A percentile compares a stretch with the other conserved stretches of the same genome.
phyloP scores from a whole-genome alignment of 2,329 filamentous ascomycete species.

The Sporothrix brunneoviolacea region DNA sequence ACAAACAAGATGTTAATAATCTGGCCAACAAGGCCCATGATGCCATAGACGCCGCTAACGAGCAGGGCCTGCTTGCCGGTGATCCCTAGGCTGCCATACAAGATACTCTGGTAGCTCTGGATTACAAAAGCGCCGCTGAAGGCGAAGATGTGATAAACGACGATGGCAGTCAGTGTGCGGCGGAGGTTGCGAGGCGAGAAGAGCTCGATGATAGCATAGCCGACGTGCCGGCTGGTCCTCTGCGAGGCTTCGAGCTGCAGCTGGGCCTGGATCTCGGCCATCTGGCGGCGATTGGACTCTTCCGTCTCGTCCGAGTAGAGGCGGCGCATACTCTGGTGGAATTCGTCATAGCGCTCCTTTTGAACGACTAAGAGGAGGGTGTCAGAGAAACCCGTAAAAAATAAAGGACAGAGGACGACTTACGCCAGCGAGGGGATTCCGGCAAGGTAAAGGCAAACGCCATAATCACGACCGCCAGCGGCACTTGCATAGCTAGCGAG shows the following conservation, averaged over 20 bases:
- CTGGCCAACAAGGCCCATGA: conserved; percentile 27
- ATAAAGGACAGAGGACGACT: too few species aligned
- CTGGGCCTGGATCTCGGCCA: conserved; percentile 22
- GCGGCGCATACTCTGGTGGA: conserved; percentile 20
- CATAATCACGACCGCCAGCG: conserved; percentile 19
- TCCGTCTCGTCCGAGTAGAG: conserved; percentile 21
- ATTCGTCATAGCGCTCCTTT: conserved; percentile 22
- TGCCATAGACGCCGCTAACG: conserved; percentile 38
- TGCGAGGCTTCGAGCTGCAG: conserved; percentile 19
- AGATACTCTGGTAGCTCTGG: conserved; percentile 29
- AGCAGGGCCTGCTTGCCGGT: conserved; percentile 41
- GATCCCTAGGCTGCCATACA: conserved; percentile 38
- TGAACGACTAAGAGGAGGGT: too few species aligned
- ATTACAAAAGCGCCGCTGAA: conserved; percentile 26
- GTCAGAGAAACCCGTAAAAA: too few species aligned
- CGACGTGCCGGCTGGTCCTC: conserved; percentile 15
- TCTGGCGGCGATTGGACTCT: conserved; percentile 20
- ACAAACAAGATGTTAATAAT: conserved; percentile 25
- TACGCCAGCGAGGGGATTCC: conserved; percentile 25
- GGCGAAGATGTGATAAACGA: conserved; percentile 27
- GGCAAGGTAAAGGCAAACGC: conserved; percentile 21
- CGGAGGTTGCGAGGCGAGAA: conserved; percentile 25
- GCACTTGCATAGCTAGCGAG: conserved; percentile 29
- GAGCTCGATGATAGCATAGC: conserved; percentile 17
- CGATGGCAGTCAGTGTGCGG: conserved; percentile 23